Evolutionary conservation across 2,329 filamentous ascomycete species (phyloP), one percentile per base, ranked within the genome.

Genomic region (Botrytis sinoallii): DNA sequence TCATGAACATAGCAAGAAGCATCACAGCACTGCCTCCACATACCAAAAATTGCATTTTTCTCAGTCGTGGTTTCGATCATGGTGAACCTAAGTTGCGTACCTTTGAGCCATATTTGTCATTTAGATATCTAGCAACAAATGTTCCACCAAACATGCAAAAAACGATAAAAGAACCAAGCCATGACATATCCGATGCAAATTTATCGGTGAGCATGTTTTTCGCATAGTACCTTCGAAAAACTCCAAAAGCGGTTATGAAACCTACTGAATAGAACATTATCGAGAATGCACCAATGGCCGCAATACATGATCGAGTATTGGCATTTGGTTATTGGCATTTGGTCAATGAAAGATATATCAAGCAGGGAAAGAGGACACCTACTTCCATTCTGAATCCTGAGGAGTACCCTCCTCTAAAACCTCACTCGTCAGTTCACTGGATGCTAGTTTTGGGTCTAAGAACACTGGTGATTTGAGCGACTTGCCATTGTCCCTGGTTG

Each of bases 141-240:
- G 40, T 67, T 8, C 68, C 60, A 4, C 46, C 46, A 52, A 52
- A 25, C 10, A 82, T 74, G 32, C 80, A 75, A 73, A 83, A 83
- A 38, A 82, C 76, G 16, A 79, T 76, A 1, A 82, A 77, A 3
- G 81, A 82, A 5, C 80, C 80, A 42, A 82, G 78, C 81, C 81
- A 83, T 40, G 81, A 79, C 52, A 83, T 52, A 25, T 25, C 46
- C 1, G 46, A 52, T 12, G 10, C 10, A 25, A 79, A 78, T 22
- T 80, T 75, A 16, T 74, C 46, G 0, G 73, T 67, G 4, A 82
- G 75, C 18, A 75, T 72, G 2, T 74, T 69, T 29, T 69, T 70
- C 3, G 46, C 40, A 69, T 82, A 82, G 74, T 82, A 81, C 74
- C 79, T 74, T 73, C 82, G 79, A 71, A 82, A 82, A 4, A 82